These are phyloP conservation scores for Pleurotus sapidus DNA, from an alignment of 768 basidiomycete genomes.

Conservation along the genomic window DNA sequence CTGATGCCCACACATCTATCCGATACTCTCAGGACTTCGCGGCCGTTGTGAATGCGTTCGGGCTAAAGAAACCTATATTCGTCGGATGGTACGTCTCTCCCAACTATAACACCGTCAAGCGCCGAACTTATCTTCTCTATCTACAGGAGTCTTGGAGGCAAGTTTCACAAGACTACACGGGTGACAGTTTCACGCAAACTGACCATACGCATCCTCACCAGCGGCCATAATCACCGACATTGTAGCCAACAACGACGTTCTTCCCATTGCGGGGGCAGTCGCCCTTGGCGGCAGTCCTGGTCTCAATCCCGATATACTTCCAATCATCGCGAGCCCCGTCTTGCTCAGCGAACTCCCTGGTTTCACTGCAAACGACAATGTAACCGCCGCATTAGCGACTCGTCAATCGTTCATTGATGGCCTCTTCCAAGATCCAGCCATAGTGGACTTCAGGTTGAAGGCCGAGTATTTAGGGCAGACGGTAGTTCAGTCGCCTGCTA, in stretches of 20 bases:
- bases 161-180: conserved; percentile 1
- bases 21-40: conserved; percentile 1
- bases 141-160: conserved; percentile 28
- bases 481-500: conserved; percentile 15
- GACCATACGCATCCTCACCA: not conserved
- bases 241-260: conserved; percentile 20
- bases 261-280: conserved; percentile 26
- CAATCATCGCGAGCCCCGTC: conserved; percentile 15
- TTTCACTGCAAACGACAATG: conserved; percentile 16
- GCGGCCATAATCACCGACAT: conserved; percentile 27
- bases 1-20: not conserved
- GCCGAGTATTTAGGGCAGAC: conserved; percentile 22
- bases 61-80: not conserved
- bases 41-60: not conserved
- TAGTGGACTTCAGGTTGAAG: conserved; percentile 19
- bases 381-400: conserved; percentile 14
- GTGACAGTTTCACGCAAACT: too few relatives aligned
- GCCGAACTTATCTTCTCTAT: conserved; percentile 8
- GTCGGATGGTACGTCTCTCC: conserved; percentile 14
- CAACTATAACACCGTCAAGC: conserved; percentile 24
- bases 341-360: conserved; percentile 8
- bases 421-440: conserved; percentile 23
- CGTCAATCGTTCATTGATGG: conserved; percentile 21
- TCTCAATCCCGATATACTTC: conserved; percentile 16
- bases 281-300: conserved; percentile 24